Conservation (phyloP, 2,329 filamentous ascomycete genomes). For the Alternaria triticimaculans region DNA sequence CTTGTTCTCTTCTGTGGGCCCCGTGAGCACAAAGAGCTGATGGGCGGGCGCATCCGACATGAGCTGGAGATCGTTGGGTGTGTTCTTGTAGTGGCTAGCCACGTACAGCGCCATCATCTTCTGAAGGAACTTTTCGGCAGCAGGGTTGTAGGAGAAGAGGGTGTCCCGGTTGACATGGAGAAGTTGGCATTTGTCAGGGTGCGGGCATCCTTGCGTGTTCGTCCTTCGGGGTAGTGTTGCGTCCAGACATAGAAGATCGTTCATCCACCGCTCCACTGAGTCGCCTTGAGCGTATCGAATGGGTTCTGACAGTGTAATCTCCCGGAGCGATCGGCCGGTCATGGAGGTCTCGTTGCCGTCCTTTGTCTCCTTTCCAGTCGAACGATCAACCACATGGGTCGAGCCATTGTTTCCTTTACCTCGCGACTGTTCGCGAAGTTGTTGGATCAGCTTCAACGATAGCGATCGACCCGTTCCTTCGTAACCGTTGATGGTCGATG, state of each 20-base stretch:
- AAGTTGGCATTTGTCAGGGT: conserved; percentile 89
- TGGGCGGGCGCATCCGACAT: conserved; percentile 98
- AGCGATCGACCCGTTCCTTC: conserved; percentile 95
- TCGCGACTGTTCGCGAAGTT: conserved; percentile 90
- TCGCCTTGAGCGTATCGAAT: conserved; percentile 94
- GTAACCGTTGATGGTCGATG: conserved; percentile 98
- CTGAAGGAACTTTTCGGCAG: conserved; percentile 95
- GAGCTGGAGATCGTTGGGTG: conserved; percentile 95
- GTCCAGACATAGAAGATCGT: conserved; percentile 90
- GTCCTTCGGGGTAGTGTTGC: conserved; percentile 83
- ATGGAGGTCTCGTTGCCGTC: conserved; percentile 43
- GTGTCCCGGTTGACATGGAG: conserved; percentile 96
- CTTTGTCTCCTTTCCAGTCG: conserved; percentile 71
- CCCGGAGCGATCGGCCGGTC: conserved; percentile 79
- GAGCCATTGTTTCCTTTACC: conserved; percentile 62
- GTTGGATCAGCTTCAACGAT: conserved; percentile 95
- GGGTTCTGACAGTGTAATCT: conserved; percentile 91
- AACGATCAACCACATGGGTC: conserved; percentile 74
- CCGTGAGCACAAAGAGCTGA: conserved; percentile 92
- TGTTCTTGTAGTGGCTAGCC: conserved; percentile 97
- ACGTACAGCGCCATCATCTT: conserved; percentile 99
- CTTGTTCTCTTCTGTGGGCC: conserved; percentile 78
- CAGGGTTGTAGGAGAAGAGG: conserved; percentile 95
- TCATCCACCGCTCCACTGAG: conserved; percentile 93
- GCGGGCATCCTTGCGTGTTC: conserved; percentile 79